These are phyloP conservation scores for Coffea eugenioides DNA, from an alignment of 257 asterid genomes.

Conservation along the genomic window DNA sequence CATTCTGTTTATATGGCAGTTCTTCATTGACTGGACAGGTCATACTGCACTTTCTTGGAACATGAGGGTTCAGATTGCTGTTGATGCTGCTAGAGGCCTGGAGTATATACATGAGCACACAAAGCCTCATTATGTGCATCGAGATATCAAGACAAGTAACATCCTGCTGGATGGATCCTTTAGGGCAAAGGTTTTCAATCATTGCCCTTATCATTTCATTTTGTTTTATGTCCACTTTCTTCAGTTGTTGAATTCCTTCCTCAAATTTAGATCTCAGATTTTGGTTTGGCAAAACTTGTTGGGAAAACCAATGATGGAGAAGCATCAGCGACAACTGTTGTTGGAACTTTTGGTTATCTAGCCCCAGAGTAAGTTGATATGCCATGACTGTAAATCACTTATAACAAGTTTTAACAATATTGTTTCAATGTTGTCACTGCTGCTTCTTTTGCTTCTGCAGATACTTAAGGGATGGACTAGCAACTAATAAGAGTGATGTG, in stretches of 20 bases:
- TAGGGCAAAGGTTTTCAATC: conserved; percentile 71
- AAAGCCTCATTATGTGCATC: conserved; percentile 89
- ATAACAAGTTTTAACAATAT: background rate
- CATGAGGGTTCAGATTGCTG: conserved; percentile 91
- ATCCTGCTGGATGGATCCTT: conserved; percentile 80
- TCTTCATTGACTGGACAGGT: conserved; percentile 42
- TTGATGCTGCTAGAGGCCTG: conserved; percentile 95
- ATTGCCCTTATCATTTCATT: conserved; percentile 8
- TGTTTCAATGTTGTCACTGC: conserved; percentile 13
- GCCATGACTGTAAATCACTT: background rate
- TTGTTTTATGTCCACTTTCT: conserved; percentile 1
- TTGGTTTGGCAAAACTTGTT: conserved; percentile 90
- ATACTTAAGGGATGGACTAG: conserved; percentile 85
- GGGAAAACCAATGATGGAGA: conserved; percentile 74
- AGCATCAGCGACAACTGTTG: conserved; percentile 88
- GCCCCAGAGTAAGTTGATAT: conserved; percentile 84
- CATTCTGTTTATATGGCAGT: background rate
- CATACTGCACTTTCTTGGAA: conserved; percentile 89
- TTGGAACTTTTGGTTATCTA: conserved; percentile 91
- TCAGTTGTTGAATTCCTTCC: conserved; percentile 13
- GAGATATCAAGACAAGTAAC: conserved; percentile 94
- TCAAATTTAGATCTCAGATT: conserved; percentile 73
- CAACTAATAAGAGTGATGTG: conserved; percentile 85
- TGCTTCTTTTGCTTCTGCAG: conserved; percentile 39
- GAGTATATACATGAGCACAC: conserved; percentile 99